Base-by-base conservation (phyloP, 2,329 filamentous ascomycete genomes). In the Verticillium klebahnii region DNA sequence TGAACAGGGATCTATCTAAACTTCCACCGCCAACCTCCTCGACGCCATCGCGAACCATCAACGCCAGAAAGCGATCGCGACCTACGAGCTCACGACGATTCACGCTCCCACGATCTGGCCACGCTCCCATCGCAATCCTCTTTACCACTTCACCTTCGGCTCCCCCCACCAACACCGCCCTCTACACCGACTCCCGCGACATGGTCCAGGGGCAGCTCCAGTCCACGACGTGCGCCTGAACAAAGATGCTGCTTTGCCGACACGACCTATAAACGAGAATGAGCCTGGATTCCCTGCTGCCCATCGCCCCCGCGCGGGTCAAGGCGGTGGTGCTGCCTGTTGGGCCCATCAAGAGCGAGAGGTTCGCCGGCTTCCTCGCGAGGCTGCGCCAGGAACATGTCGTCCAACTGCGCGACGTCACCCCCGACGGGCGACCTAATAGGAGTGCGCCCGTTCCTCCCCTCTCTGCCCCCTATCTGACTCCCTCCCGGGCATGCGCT, bases 301-400 rank as follows among this genome's bases (percentile, higher is more conserved):
- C 94, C 77, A 88, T 93, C 80, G 91, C 93, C 77, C 93, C 93
- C 74, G 94, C 93, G 79, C 90, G 91, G 83, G 87, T 98, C 73
- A 91, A 91, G 80, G 92, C 90, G 65, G 85, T 97, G 69, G 85
- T 97, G 63, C 81, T 98, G 64, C 95, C 95, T 60, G 83, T 96
- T 67, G 94, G 94, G 60, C 89, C 86, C 72, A 95, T 98, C 74
- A 93, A 89, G 74, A 86, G 89, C 64, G 88, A 90, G 60, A 86
- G 91, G 63, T 98, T 97, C 75, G 77, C 88, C 68, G 82, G 84
- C 66, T 96, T 97, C 74, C 84, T 94, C 66, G 85, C 89, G 65
- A 86, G 92, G 69, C 81, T 99, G 64, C 88, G 90, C 72, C 80
- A 85, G 67, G 90, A 96, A 75, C 88, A 90, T 83, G 86, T 93